Percentiles rank a stretch among this genome's conserved stretches.
Evolutionary conservation across 208 protist species (phyloP).

Genomic region (Crithidia expoeki): DNA sequence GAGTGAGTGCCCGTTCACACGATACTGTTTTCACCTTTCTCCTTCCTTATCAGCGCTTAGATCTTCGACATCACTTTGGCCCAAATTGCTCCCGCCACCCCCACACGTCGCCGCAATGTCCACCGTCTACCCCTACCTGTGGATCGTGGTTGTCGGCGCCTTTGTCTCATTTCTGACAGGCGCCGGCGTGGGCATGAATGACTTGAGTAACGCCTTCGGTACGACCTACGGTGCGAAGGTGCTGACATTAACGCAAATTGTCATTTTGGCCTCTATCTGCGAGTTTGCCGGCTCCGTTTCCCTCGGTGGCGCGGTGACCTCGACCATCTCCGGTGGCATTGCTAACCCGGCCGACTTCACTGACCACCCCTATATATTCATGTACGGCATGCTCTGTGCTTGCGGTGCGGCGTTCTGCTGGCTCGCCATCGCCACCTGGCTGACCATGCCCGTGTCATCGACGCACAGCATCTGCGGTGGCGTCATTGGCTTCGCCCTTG

Average conservation of each 20-base stretch:
- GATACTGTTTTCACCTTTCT: no score
- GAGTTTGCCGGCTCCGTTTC: slow-evolving; percentile 81
- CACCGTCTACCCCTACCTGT: slow-evolving; percentile 51
- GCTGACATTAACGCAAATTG: slow-evolving; percentile 77
- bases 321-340: slow-evolving; percentile 81
- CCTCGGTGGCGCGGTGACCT: slow-evolving; percentile 74
- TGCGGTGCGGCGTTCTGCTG: slow-evolving; percentile 69
- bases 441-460: slow-evolving; percentile 75
- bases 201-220: slow-evolving; percentile 92
- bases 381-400: slow-evolving; percentile 86
- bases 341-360: slow-evolving; percentile 58
- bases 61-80: slow-evolving; percentile 12
- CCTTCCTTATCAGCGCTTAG: not conserved
- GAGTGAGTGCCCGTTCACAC: no score
- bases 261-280: slow-evolving; percentile 80
- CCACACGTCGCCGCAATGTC: slow-evolving; percentile 22
- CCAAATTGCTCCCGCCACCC: slow-evolving; percentile 9
- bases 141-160: slow-evolving; percentile 77
- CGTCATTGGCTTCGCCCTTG: slow-evolving; percentile 82
- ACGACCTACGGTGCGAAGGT: slow-evolving; percentile 87
- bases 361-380: slow-evolving; percentile 74
- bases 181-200: slow-evolving; percentile 89
- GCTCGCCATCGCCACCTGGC: slow-evolving; percentile 64
- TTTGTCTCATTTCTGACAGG: slow-evolving; percentile 81
- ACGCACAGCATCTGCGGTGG: slow-evolving; percentile 85